Evolutionary conservation across 345 rosid species (phyloP).

Genomic region (Eucalyptus decipiens): DNA sequence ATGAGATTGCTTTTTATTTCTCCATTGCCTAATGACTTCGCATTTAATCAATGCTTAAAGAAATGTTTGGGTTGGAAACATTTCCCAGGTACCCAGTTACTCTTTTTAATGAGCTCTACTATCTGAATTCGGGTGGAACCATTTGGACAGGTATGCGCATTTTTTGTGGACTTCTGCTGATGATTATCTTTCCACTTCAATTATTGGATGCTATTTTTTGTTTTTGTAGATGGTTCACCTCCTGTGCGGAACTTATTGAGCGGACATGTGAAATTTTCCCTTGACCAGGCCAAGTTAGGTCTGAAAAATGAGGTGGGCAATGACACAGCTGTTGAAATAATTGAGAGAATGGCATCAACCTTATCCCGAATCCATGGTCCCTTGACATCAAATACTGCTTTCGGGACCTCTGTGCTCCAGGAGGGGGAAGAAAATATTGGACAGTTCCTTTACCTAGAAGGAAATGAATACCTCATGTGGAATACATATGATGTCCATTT

Average conservation of each 20-base stretch:
- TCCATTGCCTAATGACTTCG: background rate
- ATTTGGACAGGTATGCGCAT: conserved; percentile 61
- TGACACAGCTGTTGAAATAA: conserved; percentile 46
- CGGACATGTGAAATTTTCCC: conserved; percentile 59
- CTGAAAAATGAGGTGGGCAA: conserved; percentile 15
- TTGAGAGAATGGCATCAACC: conserved; percentile 59
- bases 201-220: background rate
- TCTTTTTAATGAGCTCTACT: conserved; percentile 90
- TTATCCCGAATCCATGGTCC: conserved; percentile 61
- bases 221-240: conserved; percentile 61
- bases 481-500: conserved; percentile 95
- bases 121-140: conserved; percentile 85
- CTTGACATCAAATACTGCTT: conserved; percentile 57
- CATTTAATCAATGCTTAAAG: background rate
- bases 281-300: conserved; percentile 42
- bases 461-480: conserved; percentile 89
- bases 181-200: background rate
- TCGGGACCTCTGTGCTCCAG: conserved; percentile 75
- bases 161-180: background rate
- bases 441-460: conserved; percentile 89
- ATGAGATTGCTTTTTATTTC: background rate
- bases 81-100: conserved; percentile 72
- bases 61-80: background rate
- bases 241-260: conserved; percentile 58
- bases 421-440: conserved; percentile 95